Evolutionary conservation across 768 basidiomycete genomes (phyloP).

Genomic region (Mycena galopus): DNA sequence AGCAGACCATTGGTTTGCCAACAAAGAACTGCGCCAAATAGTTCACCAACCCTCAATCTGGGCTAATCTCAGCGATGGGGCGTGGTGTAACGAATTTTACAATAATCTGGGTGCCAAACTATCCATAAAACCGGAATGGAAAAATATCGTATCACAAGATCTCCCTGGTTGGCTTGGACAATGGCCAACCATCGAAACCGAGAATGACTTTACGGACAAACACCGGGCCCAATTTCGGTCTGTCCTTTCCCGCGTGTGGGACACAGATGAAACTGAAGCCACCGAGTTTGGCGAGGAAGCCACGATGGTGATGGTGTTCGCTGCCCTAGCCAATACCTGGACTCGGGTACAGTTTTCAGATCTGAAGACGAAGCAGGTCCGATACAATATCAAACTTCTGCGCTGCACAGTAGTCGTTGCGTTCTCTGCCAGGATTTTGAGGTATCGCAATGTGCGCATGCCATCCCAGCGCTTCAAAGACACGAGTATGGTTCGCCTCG

Average conservation of each 20-base stretch:
- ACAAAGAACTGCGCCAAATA: too few relatives aligned
- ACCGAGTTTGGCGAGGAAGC: background rate
- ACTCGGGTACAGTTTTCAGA: background rate
- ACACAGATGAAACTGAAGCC: background rate
- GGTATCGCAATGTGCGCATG: background rate
- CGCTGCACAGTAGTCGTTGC: background rate
- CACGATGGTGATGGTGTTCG: background rate
- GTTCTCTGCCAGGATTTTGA: background rate
- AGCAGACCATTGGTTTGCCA: too few relatives aligned
- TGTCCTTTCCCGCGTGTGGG: background rate
- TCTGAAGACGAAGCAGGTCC: background rate
- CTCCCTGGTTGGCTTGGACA: too few relatives aligned
- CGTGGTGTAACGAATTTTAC: too few relatives aligned
- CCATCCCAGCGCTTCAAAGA: background rate
- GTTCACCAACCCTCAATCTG: too few relatives aligned
- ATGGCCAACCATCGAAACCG: too few relatives aligned
- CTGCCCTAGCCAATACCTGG: background rate
- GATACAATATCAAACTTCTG: background rate
- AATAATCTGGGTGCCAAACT: too few relatives aligned
- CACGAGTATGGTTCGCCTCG: background rate
- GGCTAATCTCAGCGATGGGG: too few relatives aligned
- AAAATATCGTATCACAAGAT: too few relatives aligned
- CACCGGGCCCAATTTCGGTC: background rate
- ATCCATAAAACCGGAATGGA: too few relatives aligned
- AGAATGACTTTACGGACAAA: too few relatives aligned